Percentiles rank a stretch among this genome's conserved stretches.
Conservation (phyloP, 148 eudicot genomes). For the Spergularia bocconei region DNA sequence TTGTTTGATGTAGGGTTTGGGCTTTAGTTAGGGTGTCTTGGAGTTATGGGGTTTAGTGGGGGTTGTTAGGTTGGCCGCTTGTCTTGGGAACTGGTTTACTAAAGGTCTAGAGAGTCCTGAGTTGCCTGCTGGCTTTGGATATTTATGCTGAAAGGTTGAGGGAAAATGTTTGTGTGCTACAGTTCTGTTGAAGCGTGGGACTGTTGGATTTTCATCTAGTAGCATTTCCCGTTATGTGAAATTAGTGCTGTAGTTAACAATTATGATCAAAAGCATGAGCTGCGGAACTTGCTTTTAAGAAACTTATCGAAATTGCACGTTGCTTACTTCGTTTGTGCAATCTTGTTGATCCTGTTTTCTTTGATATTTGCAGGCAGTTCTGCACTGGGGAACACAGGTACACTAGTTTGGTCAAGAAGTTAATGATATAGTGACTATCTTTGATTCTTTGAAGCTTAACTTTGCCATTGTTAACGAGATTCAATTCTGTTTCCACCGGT, state of each 20-base stretch:
- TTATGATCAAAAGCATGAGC: neutral
- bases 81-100: neutral
- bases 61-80: neutral
- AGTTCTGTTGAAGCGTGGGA: neutral
- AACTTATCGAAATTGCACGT: neutral
- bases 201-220: neutral
- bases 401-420: neutral
- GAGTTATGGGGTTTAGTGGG: neutral
- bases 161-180: neutral
- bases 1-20: neutral
- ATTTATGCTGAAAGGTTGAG: neutral
- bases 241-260: neutral
- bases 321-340: neutral
- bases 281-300: neutral
- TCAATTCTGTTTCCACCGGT: conserved; percentile 4
- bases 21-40: neutral
- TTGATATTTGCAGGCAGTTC: conserved; percentile 65
- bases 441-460: neutral
- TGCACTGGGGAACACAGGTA: conserved; percentile 97
- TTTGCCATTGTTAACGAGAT: neutral
- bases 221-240: neutral
- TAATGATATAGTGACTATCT: neutral
- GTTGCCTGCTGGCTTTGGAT: neutral
- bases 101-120: neutral
- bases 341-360: conserved; percentile 11